Conservation (phyloP, 306 rosid genomes). For the Boehmeria nivea region DNA sequence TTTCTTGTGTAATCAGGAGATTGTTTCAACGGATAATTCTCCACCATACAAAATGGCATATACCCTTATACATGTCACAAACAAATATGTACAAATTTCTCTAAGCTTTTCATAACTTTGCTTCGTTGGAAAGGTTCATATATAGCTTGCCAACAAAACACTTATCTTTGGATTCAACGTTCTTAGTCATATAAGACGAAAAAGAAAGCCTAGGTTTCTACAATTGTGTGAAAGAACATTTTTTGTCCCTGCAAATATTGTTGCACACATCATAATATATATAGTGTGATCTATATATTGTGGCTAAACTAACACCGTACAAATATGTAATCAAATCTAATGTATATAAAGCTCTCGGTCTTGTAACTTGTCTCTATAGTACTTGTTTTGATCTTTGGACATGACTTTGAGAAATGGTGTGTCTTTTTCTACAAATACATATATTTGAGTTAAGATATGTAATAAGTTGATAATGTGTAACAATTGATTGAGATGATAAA, state of each 20-base stretch:
- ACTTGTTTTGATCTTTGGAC: no score
- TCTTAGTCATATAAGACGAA: constrained; percentile 25
- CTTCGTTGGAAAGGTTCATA: no score
- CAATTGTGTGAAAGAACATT: constrained; percentile 7
- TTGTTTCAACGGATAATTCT: no score
- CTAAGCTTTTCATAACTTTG: no score
- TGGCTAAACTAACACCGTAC: no score
- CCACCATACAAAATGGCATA: no score
- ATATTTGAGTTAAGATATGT: background rate
- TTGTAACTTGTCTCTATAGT: background rate
- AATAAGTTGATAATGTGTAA: background rate
- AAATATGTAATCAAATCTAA: background rate
- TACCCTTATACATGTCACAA: no score
- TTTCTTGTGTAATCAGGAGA: no score
- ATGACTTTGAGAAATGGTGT: no score
- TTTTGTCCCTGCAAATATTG: background rate
- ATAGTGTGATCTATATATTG: background rate
- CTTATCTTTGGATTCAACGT: constrained; percentile 22
- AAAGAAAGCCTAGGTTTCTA: constrained; percentile 32
- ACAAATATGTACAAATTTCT: no score
- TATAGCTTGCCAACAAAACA: background rate
- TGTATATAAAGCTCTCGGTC: background rate
- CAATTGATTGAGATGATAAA: background rate
- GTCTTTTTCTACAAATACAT: background rate
- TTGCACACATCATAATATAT: background rate